A percentile compares a stretch with the other conserved stretches of the same genome.
These are phyloP conservation scores for Kwoniella dejecticola DNA, from an alignment of 768 basidiomycete species.

Conservation along the genomic window DNA sequence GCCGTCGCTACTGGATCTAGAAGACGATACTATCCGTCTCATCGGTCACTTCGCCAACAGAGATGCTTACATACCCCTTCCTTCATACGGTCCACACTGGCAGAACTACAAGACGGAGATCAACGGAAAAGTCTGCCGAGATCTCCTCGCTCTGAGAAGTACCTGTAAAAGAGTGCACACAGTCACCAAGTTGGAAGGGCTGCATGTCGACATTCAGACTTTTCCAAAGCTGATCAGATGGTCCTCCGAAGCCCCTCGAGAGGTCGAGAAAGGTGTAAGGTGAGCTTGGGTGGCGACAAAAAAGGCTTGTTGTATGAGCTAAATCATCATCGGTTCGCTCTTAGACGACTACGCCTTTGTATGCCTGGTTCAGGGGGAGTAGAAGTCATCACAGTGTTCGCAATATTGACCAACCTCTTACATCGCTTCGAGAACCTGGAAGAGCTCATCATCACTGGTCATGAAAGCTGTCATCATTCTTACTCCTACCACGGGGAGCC, in stretches of 20 bases:
- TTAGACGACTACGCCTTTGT: background rate
- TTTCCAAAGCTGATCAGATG: background rate
- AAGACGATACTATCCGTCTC: constrained; percentile 4
- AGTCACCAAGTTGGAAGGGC: background rate
- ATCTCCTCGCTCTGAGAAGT: background rate
- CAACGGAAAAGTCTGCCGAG: background rate
- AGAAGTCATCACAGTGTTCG: background rate
- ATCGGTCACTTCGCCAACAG: constrained; percentile 2
- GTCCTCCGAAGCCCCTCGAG: background rate
- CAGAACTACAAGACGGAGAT: constrained; percentile 7
- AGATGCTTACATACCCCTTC: constrained; percentile 5
- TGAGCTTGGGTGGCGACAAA: background rate
- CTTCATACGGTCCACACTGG: constrained; percentile 11
- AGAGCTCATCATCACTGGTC: background rate
- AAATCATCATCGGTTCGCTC: background rate
- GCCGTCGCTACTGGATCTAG: constrained; percentile 1
- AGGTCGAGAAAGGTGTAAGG: constrained; percentile 2
- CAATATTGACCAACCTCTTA: background rate
- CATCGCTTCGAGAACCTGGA: constrained; percentile 2
- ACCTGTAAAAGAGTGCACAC: constrained; percentile 4
- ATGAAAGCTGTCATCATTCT: background rate
- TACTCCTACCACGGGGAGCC: background rate
- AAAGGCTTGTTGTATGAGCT: background rate
- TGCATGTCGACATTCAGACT: background rate
- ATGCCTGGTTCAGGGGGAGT: background rate